phyloP scores from a whole-genome alignment of 768 basidiomycete species.

The Mrakia hoshinonis region DNA sequence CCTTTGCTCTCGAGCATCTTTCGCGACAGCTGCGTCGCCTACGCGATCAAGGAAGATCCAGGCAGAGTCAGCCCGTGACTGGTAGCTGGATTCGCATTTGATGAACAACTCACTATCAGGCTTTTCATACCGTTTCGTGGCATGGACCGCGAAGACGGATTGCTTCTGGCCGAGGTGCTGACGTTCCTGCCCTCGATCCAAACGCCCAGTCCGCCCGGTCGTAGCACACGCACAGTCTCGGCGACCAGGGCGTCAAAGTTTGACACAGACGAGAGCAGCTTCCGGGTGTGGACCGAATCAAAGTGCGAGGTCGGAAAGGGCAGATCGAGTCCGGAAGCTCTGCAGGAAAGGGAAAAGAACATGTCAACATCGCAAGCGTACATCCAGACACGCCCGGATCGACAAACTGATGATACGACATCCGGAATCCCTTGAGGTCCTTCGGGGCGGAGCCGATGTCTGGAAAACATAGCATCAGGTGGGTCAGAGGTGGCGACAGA shows the following conservation, averaged over 20 bases:
- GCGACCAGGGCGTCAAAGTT: neutral
- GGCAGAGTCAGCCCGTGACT: neutral
- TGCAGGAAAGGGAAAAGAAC: neutral
- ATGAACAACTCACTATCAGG: neutral
- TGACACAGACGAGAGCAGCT: neutral
- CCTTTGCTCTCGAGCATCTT: neutral
- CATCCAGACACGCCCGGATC: no score
- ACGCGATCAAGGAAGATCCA: neutral
- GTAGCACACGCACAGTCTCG: neutral
- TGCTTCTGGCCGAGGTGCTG: neutral
- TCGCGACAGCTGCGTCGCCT: neutral
- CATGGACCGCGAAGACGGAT: neutral
- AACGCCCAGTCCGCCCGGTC: neutral
- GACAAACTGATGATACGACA: neutral
- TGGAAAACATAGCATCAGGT: neutral
- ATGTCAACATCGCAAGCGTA: neutral
- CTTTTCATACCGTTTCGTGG: neutral
- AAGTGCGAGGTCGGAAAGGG: constrained; percentile 5
- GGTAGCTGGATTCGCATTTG: neutral
- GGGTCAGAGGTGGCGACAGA: neutral
- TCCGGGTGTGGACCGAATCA: neutral
- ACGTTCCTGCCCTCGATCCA: constrained; percentile 1
- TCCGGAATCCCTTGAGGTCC: no score
- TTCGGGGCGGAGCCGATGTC: neutral
- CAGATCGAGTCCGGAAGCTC: neutral